Evolutionary conservation across 75 land plant species (phyloP), one percentile per base, ranked within the genome.

Genomic region (Picea glauca): DNA sequence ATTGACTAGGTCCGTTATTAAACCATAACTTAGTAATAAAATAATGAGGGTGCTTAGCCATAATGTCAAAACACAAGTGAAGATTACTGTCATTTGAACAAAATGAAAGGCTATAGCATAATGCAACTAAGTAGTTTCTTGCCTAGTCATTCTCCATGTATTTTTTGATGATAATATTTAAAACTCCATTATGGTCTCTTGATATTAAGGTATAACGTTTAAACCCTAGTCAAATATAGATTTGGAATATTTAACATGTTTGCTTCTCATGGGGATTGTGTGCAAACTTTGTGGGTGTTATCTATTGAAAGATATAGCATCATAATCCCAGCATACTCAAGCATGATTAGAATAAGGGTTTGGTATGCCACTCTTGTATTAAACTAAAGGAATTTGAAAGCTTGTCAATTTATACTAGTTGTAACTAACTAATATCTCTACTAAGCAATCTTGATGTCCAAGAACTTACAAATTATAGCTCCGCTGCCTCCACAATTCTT

Each of bases 401-500:
- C 20, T 20, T 15, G 13, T 15, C 15, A 15, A 15, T 1, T 17
- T 15, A 3, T 59, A 59, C 0, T 15, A 20, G 60, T 3, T 59
- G 13, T 59, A 59, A 15, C 60, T 20, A 59, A 59, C 15, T 59
- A 59, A 59, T 59, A 20, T 59, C 60, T 15, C 60, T 20, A 15
- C 60, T 3, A 59, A 20, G 20, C 4, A 59, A 59, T 4, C 20
- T 20, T 59, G 15, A 59, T 15, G 60, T 59, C 17, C 15, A 59
- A 59, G 38, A 57, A 86, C 98, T 85, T 79, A 96, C 98, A 96
- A 58, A 90, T 83, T 56, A 96, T 83, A 76, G 94, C 94, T 60
- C 99, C 97, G 82, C 85, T 80, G 40, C 99, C 99, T 15, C 80
- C 79, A 84, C 99, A 96, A 77, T 96, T 95, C 50, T 90, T 84